Percentiles rank a stretch among this genome's conserved stretches.
phyloP scores from a whole-genome alignment of 148 eudicot species.

The Euryodendron excelsum region DNA sequence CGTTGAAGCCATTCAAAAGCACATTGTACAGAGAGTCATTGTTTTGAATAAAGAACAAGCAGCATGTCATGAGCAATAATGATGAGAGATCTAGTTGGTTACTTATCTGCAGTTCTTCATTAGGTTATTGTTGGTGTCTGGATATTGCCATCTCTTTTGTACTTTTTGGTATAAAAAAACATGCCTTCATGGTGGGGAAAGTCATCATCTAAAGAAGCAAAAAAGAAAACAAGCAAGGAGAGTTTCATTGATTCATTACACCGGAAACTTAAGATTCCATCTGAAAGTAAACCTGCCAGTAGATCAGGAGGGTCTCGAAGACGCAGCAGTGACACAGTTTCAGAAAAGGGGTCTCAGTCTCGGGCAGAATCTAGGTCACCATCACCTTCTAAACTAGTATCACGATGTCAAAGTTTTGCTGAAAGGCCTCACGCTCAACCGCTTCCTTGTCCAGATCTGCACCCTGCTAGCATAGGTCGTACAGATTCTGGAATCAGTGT shows the following conservation, averaged over 20 bases:
- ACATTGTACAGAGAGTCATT: background rate
- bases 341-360: conserved; percentile 67
- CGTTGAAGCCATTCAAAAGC: conserved; percentile 11
- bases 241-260: conserved; percentile 63
- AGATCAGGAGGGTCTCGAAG: conserved; percentile 72
- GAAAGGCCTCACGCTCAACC: conserved; percentile 84
- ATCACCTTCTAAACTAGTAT: conserved; percentile 83
- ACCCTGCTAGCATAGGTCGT: conserved; percentile 62
- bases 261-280: conserved; percentile 55
- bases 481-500: conserved; percentile 71
- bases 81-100: background rate
- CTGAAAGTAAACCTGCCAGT: conserved; percentile 60
- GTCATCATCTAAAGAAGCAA: conserved; percentile 84
- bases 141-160: conserved; percentile 4
- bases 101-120: conserved; percentile 1
- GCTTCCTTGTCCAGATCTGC: conserved; percentile 82
- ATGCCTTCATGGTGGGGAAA: conserved; percentile 96
- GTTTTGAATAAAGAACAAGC: conserved; percentile 13
- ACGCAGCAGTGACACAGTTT: conserved; percentile 60
- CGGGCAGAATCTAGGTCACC: conserved; percentile 71
- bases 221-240: conserved; percentile 72
- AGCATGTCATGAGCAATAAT: conserved; percentile 1
- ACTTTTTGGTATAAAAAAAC: conserved; percentile 19
- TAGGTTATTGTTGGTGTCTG: background rate
- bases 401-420: conserved; percentile 88